These are phyloP conservation scores for Irpex sp. DNA, from an alignment of 1,284 basidiomycete genomes.

Conservation along the genomic window DNA sequence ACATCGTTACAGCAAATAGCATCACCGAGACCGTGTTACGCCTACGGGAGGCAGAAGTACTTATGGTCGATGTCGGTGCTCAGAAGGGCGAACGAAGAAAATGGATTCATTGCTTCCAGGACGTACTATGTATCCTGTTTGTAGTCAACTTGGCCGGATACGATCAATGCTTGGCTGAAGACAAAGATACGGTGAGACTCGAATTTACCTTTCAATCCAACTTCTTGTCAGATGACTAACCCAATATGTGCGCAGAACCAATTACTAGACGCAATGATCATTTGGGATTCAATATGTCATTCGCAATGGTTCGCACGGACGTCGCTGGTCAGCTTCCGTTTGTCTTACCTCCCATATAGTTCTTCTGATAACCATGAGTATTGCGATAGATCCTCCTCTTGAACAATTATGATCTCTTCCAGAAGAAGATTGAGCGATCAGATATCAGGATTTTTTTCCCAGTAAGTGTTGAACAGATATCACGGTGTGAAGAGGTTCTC, in stretches of 20 bases:
- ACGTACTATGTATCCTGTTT: constrained; percentile 86
- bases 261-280: constrained; percentile 96
- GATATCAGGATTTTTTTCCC: constrained; percentile 86
- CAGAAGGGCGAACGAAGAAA: constrained; percentile 89
- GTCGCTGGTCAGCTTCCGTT: constrained; percentile 63
- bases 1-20: constrained; percentile 84
- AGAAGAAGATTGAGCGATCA: constrained; percentile 76
- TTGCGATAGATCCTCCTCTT: constrained; percentile 77
- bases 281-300: constrained; percentile 93
- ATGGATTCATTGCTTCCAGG: constrained; percentile 86
- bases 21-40: constrained; percentile 92
- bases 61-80: constrained; percentile 90
- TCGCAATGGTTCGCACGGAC: constrained; percentile 92
- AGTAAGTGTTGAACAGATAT: constrained; percentile 37
- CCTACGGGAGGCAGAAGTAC: constrained; percentile 69
- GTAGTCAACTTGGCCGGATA: constrained; percentile 85
- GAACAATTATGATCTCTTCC: constrained; percentile 89
- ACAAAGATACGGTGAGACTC: constrained; percentile 76
- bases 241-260: constrained; percentile 59
- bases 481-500: neutral
- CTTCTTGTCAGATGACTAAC: constrained; percentile 1
- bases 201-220: constrained; percentile 1
- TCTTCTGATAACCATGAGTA: constrained; percentile 1
- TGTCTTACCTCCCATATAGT: neutral
- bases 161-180: constrained; percentile 92